Conservation (phyloP, 2,329 filamentous ascomycete genomes). For the Colletotrichum eremochloae region DNA sequence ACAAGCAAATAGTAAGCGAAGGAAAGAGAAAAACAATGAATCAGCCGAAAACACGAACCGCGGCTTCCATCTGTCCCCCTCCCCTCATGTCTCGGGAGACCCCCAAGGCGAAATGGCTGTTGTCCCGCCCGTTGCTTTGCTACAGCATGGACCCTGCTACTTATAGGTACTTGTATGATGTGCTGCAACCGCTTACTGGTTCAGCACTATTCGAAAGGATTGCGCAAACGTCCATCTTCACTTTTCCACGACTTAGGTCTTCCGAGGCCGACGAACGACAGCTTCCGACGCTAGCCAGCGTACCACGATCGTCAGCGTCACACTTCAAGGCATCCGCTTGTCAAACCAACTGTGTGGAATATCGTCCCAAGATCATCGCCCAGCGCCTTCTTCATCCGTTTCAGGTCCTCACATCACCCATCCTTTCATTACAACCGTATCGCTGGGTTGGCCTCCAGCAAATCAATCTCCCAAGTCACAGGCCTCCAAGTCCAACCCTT, state of each 20-base stretch:
- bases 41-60: not conserved
- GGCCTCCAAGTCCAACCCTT: slow-evolving; percentile 5
- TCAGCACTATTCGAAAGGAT: not conserved
- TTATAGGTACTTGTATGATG: not conserved
- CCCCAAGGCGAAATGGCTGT: not conserved
- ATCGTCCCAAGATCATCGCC: slow-evolving; percentile 27
- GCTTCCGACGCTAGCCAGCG: not conserved
- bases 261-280: not conserved
- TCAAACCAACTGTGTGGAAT: slow-evolving; percentile 19
- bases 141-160: not conserved
- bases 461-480: slow-evolving; percentile 7
- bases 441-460: slow-evolving; percentile 18
- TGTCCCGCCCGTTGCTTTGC: not conserved
- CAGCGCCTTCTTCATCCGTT: slow-evolving; percentile 26
- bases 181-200: not conserved
- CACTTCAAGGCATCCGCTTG: slow-evolving; percentile 23
- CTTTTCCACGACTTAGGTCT: not conserved
- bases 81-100: not conserved
- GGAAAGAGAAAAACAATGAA: not conserved
- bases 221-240: slow-evolving; percentile 3
- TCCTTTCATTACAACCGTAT: slow-evolving; percentile 32
- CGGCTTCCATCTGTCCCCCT: not conserved
- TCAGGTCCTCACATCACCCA: slow-evolving; percentile 33
- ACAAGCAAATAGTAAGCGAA: not conserved
- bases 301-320: slow-evolving; percentile 33